Evolutionary conservation across 805 yeast genomes (phyloP), one percentile per base, ranked within the genome.

Genomic region (Yamadazyma nakazawae): DNA sequence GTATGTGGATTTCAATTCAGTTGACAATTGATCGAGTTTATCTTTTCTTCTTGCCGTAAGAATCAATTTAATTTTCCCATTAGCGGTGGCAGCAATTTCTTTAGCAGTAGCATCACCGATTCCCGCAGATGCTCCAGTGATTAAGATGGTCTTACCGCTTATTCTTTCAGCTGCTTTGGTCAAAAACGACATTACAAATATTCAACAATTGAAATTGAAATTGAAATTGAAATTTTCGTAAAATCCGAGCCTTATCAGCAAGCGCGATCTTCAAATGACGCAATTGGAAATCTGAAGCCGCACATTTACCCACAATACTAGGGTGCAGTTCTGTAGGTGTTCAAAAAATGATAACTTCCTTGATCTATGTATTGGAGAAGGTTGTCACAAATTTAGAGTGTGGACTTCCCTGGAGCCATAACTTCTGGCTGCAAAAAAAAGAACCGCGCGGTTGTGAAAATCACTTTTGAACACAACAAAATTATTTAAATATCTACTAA

Each of bases 121-220:
- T 46, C 98, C 98, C 13, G 96, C 82, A 21, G 96, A 88, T 7
- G 98, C 98, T 52, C 98, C 98, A n/a, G 98, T 88, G 58, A 92
- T 85, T 36, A 92, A 77, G 28, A 88, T 76, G 16, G 83, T 81
- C 62, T 92, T 91, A 41, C 85, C 85, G 18, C 85, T 81, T 30
- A 92, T 74, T 63, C 97, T 79, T 62, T 84, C 83, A 37, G 91
- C 88, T 44, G 96, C 94, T 60, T 74, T 78, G 43, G 75, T 53
- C 53, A 91, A 92, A 68, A 75, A 80, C 7, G 89, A 84, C 86
- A 81, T 81, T 7, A 17, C 5, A 19, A 16, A 17, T n/a, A 19
- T 34, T 16, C 24, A 21, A 21, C 7, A 21, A 21, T 21, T 21
- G 24, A 21, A 19, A 10, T n/a, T 8, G 17, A 32, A 32, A 10